Evolutionary conservation across 1,284 basidiomycete species (phyloP).

Genomic region (Flammula alnicola): DNA sequence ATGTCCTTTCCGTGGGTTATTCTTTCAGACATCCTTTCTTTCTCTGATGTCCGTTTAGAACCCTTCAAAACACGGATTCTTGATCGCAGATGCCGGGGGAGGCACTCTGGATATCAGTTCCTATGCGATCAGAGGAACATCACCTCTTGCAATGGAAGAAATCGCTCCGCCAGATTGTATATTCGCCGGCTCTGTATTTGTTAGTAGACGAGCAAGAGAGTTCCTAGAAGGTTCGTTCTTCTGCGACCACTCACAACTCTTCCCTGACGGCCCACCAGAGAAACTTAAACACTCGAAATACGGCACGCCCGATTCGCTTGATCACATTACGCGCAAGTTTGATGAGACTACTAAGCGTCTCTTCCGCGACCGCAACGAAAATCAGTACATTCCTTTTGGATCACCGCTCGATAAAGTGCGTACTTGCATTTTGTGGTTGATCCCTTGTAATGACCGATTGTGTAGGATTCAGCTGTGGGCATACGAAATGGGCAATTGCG

Average conservation of each 20-base stretch:
- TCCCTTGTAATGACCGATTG: not conserved
- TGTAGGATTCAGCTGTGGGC: constrained; percentile 59
- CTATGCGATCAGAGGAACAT: constrained; percentile 68
- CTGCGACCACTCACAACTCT: not conserved
- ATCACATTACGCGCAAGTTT: constrained; percentile 74
- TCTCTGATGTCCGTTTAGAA: constrained; percentile 43
- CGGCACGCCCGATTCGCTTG: constrained; percentile 66
- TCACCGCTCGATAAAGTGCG: constrained; percentile 68
- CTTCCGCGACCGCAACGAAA: constrained; percentile 67
- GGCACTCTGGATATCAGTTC: constrained; percentile 81
- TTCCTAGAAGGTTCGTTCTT: constrained; percentile 63
- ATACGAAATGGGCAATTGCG: constrained; percentile 74
- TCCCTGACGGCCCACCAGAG: constrained; percentile 40
- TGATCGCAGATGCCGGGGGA: constrained; percentile 80
- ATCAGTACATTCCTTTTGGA: constrained; percentile 77
- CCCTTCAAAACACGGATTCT: constrained; percentile 71
- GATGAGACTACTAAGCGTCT: constrained; percentile 81
- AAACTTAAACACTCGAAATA: constrained; percentile 74
- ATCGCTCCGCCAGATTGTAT: constrained; percentile 81
- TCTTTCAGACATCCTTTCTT: not conserved
- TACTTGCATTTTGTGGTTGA: not conserved
- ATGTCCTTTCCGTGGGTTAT: constrained; percentile 66
- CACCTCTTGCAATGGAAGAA: constrained; percentile 77
- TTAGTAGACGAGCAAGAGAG: constrained; percentile 68
- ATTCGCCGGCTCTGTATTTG: constrained; percentile 82